These are phyloP conservation scores for Fusarium concolor DNA, from an alignment of 2,329 filamentous ascomycete species.

Conservation along the genomic window DNA sequence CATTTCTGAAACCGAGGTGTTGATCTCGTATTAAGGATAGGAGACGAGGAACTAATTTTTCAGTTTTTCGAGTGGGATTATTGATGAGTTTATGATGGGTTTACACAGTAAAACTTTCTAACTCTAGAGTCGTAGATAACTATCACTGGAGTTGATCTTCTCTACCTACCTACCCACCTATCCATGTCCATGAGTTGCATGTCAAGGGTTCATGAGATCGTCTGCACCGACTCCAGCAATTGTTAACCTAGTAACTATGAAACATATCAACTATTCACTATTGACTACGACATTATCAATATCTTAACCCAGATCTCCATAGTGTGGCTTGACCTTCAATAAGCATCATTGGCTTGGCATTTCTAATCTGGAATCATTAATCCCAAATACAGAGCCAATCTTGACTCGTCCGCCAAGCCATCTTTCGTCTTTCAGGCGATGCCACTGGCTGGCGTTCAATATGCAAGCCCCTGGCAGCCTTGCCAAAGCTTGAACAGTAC, in stretches of 20 bases:
- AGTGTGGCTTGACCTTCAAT: conserved; percentile 26
- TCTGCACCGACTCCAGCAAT: not conserved
- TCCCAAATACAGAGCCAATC: conserved; percentile 23
- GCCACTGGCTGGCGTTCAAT: conserved; percentile 28
- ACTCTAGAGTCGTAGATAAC: not conserved
- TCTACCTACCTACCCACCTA: too few species aligned
- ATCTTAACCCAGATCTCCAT: not conserved
- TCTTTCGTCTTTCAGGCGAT: conserved; percentile 8
- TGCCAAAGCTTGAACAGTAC: conserved; percentile 41
- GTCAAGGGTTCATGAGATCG: conserved; percentile 1
- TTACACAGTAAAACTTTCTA: too few species aligned
- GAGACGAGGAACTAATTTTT: not conserved
- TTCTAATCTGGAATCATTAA: conserved; percentile 10
- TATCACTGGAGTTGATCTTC: not conserved
- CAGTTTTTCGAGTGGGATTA: not conserved
- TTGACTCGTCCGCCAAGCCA: conserved; percentile 18
- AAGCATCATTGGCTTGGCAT: conserved; percentile 25
- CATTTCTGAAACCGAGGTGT: conserved; percentile 11
- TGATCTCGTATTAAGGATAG: conserved; percentile 1
- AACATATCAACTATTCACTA: not conserved
- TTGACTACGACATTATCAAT: not conserved
- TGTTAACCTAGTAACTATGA: not conserved
- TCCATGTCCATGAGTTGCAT: not conserved
- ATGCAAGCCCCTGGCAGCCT: conserved; percentile 48
- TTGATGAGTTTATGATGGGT: not conserved